Conservation (phyloP, 345 rosid species). For the Euclidium syriacum region DNA sequence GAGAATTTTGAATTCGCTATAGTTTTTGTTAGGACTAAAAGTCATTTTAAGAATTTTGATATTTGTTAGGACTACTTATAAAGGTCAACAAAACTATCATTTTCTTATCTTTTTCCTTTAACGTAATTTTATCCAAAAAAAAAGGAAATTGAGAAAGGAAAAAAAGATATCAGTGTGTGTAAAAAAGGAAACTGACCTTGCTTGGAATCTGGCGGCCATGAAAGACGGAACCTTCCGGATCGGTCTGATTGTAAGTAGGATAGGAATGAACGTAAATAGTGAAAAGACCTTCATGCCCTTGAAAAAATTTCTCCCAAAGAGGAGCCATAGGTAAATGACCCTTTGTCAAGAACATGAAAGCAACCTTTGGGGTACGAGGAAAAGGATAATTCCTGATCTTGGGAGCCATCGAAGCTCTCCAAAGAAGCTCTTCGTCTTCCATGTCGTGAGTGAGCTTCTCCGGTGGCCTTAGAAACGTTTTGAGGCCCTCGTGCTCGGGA, state of each 20-base stretch:
- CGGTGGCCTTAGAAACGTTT: constrained; percentile 37
- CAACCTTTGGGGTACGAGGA: constrained; percentile 55
- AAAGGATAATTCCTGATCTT: constrained; percentile 37
- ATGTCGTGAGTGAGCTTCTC: constrained; percentile 50
- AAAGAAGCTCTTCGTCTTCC: constrained; percentile 62
- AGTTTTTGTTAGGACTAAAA: not conserved
- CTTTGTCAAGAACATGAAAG: constrained; percentile 78
- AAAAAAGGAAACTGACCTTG: constrained; percentile 52
- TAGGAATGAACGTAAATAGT: constrained; percentile 63
- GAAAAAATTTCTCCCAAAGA: constrained; percentile 78
- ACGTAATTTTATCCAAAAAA: not conserved
- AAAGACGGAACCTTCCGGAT: constrained; percentile 50
- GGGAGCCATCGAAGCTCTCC: constrained; percentile 70
- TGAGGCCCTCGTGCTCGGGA: constrained; percentile 19
- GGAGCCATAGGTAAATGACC: constrained; percentile 69
- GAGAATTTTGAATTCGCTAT: not conserved
- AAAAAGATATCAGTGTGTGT: not conserved
- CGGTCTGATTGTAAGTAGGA: constrained; percentile 44
- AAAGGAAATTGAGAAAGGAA: not conserved
- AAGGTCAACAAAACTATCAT: not conserved
- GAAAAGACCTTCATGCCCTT: constrained; percentile 56
- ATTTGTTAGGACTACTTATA: not conserved
- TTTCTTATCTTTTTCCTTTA: not conserved
- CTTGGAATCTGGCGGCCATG: constrained; percentile 68
- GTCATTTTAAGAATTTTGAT: not conserved